Conservation (phyloP, 306 rosid genomes). For the Pyrus pyrifolia region DNA sequence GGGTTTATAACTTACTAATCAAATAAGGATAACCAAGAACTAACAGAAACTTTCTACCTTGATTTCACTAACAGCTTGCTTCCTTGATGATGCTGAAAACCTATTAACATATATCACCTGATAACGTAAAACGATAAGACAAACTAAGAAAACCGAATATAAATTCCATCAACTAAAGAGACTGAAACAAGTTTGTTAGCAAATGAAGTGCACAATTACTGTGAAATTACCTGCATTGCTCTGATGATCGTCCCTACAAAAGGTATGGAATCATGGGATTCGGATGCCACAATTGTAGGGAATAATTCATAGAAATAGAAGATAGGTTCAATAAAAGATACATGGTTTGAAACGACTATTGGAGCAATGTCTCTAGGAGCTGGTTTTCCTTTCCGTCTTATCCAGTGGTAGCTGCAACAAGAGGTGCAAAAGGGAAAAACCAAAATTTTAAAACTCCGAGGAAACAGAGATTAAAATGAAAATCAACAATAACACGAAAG, state of each 20-base stretch:
- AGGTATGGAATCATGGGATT: constrained; percentile 92
- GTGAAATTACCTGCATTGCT: constrained; percentile 86
- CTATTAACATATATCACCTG: constrained; percentile 93
- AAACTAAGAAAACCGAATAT: not conserved
- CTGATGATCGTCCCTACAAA: constrained; percentile 92
- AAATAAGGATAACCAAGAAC: constrained; percentile 1
- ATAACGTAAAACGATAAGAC: constrained; percentile 18
- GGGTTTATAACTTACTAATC: not conserved
- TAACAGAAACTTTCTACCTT: constrained; percentile 75
- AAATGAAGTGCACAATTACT: not conserved
- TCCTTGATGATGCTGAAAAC: constrained; percentile 74
- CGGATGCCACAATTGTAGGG: constrained; percentile 91
- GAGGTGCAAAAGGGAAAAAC: not conserved
- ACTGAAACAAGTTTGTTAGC: not conserved
- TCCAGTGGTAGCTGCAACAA: constrained; percentile 92
- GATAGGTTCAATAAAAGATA: constrained; percentile 89
- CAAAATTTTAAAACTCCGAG: not conserved
- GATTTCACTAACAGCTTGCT: constrained; percentile 70
- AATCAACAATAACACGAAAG: not conserved
- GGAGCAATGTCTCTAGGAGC: constrained; percentile 86
- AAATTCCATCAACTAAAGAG: not conserved
- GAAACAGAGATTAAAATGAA: not conserved
- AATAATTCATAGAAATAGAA: constrained; percentile 89
- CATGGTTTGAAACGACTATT: constrained; percentile 86
- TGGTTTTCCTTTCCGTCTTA: constrained; percentile 85